Evolutionary conservation across 495 filamentous ascomycete genomes (phyloP), one percentile per base, ranked within the genome.

Genomic region (Tetracladium marchalianum): DNA sequence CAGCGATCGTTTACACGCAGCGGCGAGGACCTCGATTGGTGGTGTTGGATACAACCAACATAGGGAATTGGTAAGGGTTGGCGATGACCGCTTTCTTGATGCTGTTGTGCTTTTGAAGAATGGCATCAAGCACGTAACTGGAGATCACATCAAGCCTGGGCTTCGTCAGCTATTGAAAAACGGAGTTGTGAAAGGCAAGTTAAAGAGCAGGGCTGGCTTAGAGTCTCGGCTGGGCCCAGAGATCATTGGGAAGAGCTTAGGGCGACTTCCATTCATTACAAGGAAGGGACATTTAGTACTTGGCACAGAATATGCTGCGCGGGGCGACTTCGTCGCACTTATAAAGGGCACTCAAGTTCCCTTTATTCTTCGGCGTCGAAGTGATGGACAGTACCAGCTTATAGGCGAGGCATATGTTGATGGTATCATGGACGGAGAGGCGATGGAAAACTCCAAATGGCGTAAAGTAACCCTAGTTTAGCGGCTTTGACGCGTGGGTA

Each of bases 391-490:
- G 22, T 52, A 52, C 46, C 6, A 44, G 10, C 38, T 55, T 17
- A 36, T 55, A 11, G 45, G 52, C 12, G 49, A 55, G 34, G 42
- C 48, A 1, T 52, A 55, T 52, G 49, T 55, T 33, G 35, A 55
- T 49, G 52, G 52, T 33, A 55, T 55, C 24, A 55, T 55, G 52
- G 43, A 55, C 33, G 52, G 52, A 12, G 52, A 55, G 33, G 38
- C 31, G 24, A 13, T 51, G 35, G 34, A 18, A 42, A 42, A 40
- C 11, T 4, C 3, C n/a, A 9, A 37, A 37, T 17, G 35, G 22
- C 7, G 22, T 27, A 27, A 27, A 3, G 22, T 27, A 27, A 27
- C 3, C 22, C 3, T 27, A 3, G 22, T 27, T 27, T 27, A 7
- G 7, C 7, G 22, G 22, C 7, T 7, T 27, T 27, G 22, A 27